Conservation (phyloP, 2,329 filamentous ascomycete species). For the Uncinocarpus reesii region DNA sequence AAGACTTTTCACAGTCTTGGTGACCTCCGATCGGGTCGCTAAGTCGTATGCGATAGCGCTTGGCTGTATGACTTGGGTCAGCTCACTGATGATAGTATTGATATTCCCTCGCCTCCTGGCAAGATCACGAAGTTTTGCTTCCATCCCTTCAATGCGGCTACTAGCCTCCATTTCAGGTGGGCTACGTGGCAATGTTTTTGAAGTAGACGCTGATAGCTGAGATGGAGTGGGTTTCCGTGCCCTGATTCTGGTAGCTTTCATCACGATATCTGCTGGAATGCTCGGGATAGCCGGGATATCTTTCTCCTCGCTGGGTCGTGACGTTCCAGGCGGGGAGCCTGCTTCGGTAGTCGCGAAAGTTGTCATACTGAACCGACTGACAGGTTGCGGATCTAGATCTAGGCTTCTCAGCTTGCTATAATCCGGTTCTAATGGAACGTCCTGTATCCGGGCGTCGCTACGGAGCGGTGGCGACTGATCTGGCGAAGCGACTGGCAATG, state of each 20-base stretch:
- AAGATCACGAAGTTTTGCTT: conserved; percentile 55
- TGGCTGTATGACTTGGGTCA: conserved; percentile 66
- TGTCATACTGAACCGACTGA: conserved; percentile 54
- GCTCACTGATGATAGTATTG: conserved; percentile 60
- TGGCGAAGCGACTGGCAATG: background rate
- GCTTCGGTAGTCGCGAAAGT: conserved; percentile 49
- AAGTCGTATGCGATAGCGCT: conserved; percentile 57
- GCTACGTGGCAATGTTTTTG: conserved; percentile 51
- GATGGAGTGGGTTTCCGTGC: conserved; percentile 37
- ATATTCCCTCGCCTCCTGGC: conserved; percentile 61
- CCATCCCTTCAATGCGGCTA: conserved; percentile 57
- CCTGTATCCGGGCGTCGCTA: background rate
- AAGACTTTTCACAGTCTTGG: conserved; percentile 56
- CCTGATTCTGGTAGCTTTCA: conserved; percentile 25
- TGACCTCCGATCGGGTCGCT: conserved; percentile 48
- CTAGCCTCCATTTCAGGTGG: conserved; percentile 52
- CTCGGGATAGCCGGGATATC: conserved; percentile 26
- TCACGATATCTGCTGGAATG: conserved; percentile 30
- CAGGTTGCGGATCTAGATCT: conserved; percentile 43
- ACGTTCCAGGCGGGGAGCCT: conserved; percentile 32
- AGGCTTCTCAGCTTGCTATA: conserved; percentile 27
- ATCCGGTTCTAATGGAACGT: conserved; percentile 19
- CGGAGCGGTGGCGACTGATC: background rate
- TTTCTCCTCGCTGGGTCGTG: conserved; percentile 31
- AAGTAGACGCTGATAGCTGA: conserved; percentile 20